Percentiles rank a stretch among this genome's conserved stretches.
Evolutionary conservation across 345 rosid species (phyloP).

Genomic region (Eucalyptus rudis): DNA sequence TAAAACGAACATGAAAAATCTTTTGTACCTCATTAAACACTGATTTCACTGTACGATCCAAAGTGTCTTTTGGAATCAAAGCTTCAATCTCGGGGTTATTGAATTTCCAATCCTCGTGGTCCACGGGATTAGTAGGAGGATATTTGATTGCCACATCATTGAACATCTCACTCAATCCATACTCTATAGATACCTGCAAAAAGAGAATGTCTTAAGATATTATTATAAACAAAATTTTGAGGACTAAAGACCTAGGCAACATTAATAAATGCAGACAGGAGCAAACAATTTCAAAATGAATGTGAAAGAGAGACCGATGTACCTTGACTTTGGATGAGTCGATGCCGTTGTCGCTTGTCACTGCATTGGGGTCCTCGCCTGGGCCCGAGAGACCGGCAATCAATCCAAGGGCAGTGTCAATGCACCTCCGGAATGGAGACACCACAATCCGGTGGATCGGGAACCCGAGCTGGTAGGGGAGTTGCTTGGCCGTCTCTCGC

Average conservation of each 20-base stretch:
- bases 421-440: conserved; percentile 82
- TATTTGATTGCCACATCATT: conserved; percentile 42
- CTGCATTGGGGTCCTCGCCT: conserved; percentile 8
- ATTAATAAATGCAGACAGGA: background rate
- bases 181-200: conserved; percentile 56
- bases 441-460: conserved; percentile 74
- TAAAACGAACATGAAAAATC: background rate
- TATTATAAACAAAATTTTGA: background rate
- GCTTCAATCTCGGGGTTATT: conserved; percentile 39
- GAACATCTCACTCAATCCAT: conserved; percentile 77
- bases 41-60: conserved; percentile 30
- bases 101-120: conserved; percentile 55
- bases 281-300: background rate
- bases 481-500: conserved; percentile 23
- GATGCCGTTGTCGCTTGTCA: conserved; percentile 6
- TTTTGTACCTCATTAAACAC: conserved; percentile 38
- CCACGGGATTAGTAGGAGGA: conserved; percentile 20
- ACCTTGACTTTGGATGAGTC: conserved; percentile 64
- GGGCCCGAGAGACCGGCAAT: conserved; percentile 45
- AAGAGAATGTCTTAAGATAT: background rate
- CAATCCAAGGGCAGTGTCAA: conserved; percentile 64
- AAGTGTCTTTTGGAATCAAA: conserved; percentile 40
- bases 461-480: conserved; percentile 30
- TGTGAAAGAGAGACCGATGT: background rate
- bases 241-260: background rate